phyloP scores from a whole-genome alignment of 768 basidiomycete species.

The Kwoniella heveanensis region DNA sequence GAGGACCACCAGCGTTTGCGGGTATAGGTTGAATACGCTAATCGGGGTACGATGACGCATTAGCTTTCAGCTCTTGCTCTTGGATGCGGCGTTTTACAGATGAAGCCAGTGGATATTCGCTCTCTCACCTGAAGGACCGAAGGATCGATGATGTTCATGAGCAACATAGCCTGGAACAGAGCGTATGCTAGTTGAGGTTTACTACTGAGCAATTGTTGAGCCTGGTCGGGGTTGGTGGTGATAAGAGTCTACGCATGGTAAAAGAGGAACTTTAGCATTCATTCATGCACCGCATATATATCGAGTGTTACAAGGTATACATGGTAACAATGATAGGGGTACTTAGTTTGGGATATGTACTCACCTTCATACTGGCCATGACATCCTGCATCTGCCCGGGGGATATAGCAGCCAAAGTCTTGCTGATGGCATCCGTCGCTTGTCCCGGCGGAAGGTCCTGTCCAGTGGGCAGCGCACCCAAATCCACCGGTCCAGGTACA shows the following conservation, averaged over 20 bases:
- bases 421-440: constrained; percentile 78
- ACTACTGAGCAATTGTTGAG: constrained; percentile 70
- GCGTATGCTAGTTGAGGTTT: constrained; percentile 96
- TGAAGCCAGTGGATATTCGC: background rate
- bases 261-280: background rate
- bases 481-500: constrained; percentile 40
- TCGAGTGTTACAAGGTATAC: too few relatives aligned
- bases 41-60: background rate
- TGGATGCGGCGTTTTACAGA: too few relatives aligned
- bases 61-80: too few relatives aligned
- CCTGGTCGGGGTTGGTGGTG: constrained; percentile 86
- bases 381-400: constrained; percentile 88
- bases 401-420: constrained; percentile 78
- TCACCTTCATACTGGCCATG: constrained; percentile 96
- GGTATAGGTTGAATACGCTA: constrained; percentile 50
- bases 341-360: too few relatives aligned
- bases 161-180: constrained; percentile 86
- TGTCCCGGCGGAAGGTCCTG: constrained; percentile 71
- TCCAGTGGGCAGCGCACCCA: constrained; percentile 73
- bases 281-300: too few relatives aligned
- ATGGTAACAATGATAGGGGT: too few relatives aligned
- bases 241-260: constrained; percentile 72
- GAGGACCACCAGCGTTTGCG: constrained; percentile 32
- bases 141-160: constrained; percentile 91
- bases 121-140: constrained; percentile 71